A percentile compares a stretch with the other conserved stretches of the same genome.
Evolutionary conservation across 179 eudicot species (phyloP).

Genomic region (Beta lomatogona): DNA sequence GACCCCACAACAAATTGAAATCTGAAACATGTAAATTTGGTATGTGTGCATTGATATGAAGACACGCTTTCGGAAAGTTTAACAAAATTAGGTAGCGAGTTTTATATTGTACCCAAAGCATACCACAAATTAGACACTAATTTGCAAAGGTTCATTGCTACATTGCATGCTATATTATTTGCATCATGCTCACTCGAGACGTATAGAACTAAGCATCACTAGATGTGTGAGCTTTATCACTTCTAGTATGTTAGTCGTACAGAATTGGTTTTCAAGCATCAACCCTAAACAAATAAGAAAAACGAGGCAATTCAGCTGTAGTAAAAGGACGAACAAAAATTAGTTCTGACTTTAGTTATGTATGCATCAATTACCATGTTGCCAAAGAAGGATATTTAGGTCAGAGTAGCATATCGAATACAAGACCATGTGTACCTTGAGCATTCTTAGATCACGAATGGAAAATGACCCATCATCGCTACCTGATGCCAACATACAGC

Average conservation of each 20-base stretch:
- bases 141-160: not conserved
- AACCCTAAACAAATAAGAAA: not conserved
- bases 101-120: too few species aligned
- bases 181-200: not conserved
- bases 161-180: not conserved
- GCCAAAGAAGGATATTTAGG: not conserved
- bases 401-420: not conserved
- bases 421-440: slow-evolving; percentile 50
- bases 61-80: too few species aligned
- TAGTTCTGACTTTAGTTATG: not conserved
- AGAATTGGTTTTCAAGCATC: not conserved
- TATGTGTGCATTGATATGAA: too few species aligned
- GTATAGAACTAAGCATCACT: not conserved
- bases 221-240: not conserved
- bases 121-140: too few species aligned
- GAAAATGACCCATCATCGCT: slow-evolving; percentile 93
- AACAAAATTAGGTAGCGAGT: too few species aligned
- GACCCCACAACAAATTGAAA: too few species aligned
- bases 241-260: not conserved
- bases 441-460: slow-evolving; percentile 74
- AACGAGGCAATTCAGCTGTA: not conserved
- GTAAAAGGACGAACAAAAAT: not conserved
- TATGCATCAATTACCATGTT: not conserved
- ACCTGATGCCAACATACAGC: slow-evolving; percentile 90
- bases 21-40: too few species aligned